Percentiles rank a stretch among this genome's conserved stretches.
phyloP scores from a whole-genome alignment of 2,329 filamentous ascomycete genomes.

The Neonectria neomacrospora region DNA sequence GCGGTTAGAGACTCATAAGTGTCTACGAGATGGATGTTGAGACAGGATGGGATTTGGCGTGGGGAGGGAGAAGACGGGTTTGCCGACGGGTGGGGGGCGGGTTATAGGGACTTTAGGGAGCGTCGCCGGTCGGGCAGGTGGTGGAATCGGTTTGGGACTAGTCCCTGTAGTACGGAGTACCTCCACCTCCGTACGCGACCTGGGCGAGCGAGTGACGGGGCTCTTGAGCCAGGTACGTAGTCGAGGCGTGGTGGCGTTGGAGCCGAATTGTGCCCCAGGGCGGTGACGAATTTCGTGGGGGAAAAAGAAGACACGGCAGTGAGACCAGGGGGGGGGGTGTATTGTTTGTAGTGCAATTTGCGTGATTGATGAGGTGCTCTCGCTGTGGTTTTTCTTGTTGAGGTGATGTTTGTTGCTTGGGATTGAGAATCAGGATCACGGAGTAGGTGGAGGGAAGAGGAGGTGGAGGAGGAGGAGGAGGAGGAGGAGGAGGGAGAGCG shows the following conservation, averaged over 20 bases:
- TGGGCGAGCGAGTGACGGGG: constrained; percentile 29
- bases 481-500: neutral
- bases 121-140: constrained; percentile 37
- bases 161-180: constrained; percentile 36
- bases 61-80: constrained; percentile 40
- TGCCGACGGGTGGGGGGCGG: constrained; percentile 44
- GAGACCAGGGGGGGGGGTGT: constrained; percentile 31
- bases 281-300: constrained; percentile 47
- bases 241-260: constrained; percentile 43
- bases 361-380: constrained; percentile 13
- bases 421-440: neutral
- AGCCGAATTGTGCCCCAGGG: constrained; percentile 33
- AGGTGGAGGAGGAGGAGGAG: neutral
- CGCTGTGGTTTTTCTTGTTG: neutral
- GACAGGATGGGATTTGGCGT: constrained; percentile 32
- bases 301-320: constrained; percentile 32
- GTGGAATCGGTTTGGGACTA: constrained; percentile 42
- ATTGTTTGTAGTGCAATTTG: constrained; percentile 12
- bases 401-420: neutral
- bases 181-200: constrained; percentile 25
- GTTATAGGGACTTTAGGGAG: constrained; percentile 42
- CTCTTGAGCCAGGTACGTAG: constrained; percentile 35
- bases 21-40: constrained; percentile 26
- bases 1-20: constrained; percentile 41
- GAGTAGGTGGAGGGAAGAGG: neutral